Base-by-base conservation (phyloP, 2,329 filamentous ascomycete genomes). In the Fusarium sp. region DNA sequence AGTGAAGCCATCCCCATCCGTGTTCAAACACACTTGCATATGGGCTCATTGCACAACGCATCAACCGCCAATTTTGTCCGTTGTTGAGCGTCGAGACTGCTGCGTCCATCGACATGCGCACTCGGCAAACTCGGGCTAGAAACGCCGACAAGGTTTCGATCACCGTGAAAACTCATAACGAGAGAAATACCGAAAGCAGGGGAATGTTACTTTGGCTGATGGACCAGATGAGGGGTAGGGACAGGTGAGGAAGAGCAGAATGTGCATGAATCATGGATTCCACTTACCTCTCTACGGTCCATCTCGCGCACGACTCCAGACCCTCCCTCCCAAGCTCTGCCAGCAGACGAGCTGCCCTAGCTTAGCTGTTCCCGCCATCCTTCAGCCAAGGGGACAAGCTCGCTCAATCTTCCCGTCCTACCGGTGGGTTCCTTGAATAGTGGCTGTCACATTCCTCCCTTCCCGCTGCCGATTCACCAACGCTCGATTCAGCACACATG, bases 401-500 rank as follows among this genome's bases (percentile, higher is more conserved):
- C 46, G 54, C 34, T 57, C 57, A 62, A 40, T 65, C 68, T 71
- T 68, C 68, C 64, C 67, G 67, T 68, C 68, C 61, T 50, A 65
- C 53, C 58, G 49, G 61, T 68, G 61, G 68, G 57, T 70, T 68
- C 68, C 61, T 68, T 58, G 67, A 55, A 72, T 69, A 70, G 68
- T 42, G 62, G 67, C 62, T 57, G 61, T 73, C 72, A 70, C 72
- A 74, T 74, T 74, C 72, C 72, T 73, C 29, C 13, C 53, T 18
- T 27, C 46, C 59, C 58, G 54, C 60, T 64, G 65, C 58, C 53
- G 50, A 68, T 54, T 34, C 25, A 62, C 53, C 53, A 50, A 60
- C 56, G 31, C 53, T 65, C 61, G 51, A 71, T 61, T 54, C 46
- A 64, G 65, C 46, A 50, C 36, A 20, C n/a, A 11, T 29, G 16